Evolutionary conservation across 495 filamentous ascomycete genomes (phyloP).

Genomic region (Bathelium albidoporum): DNA sequence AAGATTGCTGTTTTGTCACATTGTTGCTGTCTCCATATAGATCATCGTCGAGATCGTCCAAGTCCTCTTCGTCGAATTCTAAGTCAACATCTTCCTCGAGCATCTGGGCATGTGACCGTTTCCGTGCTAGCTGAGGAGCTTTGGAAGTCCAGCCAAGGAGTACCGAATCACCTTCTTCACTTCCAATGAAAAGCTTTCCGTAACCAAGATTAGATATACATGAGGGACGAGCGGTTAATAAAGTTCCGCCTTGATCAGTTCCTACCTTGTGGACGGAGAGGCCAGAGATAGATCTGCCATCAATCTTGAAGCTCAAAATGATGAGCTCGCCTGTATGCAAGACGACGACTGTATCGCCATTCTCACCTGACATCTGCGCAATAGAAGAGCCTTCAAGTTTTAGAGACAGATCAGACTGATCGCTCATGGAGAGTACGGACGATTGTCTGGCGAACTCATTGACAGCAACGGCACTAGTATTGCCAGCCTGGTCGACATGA

Average conservation of each 20-base stretch:
- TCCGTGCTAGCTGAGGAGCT: conserved; percentile 36
- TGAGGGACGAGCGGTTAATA: conserved; percentile 55
- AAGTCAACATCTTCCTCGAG: conserved; percentile 25
- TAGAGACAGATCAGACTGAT: conserved; percentile 73
- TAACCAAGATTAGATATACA: conserved; percentile 57
- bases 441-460: conserved; percentile 73
- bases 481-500: conserved; percentile 92
- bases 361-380: conserved; percentile 61
- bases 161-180: conserved; percentile 71
- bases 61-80: conserved; percentile 40
- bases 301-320: conserved; percentile 71
- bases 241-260: conserved; percentile 45
- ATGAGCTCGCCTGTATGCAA: conserved; percentile 66
- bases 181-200: conserved; percentile 74
- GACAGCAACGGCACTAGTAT: conserved; percentile 85
- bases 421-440: conserved; percentile 69
- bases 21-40: conserved; percentile 47
- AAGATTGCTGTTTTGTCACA: conserved; percentile 21
- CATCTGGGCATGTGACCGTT: conserved; percentile 36
- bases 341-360: conserved; percentile 74
- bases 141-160: conserved; percentile 69
- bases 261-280: conserved; percentile 56
- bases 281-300: conserved; percentile 88
- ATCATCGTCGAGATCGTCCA: conserved; percentile 51
- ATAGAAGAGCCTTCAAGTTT: conserved; percentile 74